Base-by-base conservation (phyloP, 2,329 filamentous ascomycete genomes). In the Talaromyces funiculosus region DNA sequence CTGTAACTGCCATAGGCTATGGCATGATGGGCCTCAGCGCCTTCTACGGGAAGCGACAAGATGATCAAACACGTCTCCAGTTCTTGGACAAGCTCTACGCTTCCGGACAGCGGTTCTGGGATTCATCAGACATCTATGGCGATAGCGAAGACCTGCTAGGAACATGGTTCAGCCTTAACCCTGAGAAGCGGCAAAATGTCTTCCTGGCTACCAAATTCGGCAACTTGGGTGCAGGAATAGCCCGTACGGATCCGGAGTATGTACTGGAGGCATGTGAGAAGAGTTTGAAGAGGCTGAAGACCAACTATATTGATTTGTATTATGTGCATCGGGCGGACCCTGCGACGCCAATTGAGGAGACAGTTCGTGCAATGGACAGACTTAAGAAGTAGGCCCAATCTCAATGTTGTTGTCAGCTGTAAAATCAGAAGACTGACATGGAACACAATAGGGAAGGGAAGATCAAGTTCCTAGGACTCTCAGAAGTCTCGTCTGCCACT, bases 401-500 rank as follows among this genome's bases (percentile, higher is more conserved):
- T 35, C 16, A 3, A 20, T 45, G 4, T 14, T 14, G 2, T 4
- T 16, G 20, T 16, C 42, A 3, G 7, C 12, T 24, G 4, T 8
- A 45, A 14, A 2, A 14, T 8, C 10, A n/a, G 7, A 47, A 47
- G 14, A 22, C 42, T 47, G 43, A 54, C 20, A 7, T 18, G 14
- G 10, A 22, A 12, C 14, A 26, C n/a, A 2, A 6, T 35, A 59
- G 57, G 7, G 33, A 59, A 53, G 45, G 45, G 8, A 59, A 59
- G 68, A 81, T 86, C 68, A 80, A 78, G 60, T 73, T 84, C 67
- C 70, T 87, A 6, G 84, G 84, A 8, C 67, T 87, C 4, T 82
- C 77, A 2, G 83, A 85, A 64, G 73, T 79, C 61, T 78, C 77
- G 5, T 77, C 80, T 2, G 68, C 72, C 1, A 81, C 81, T 0